Evolutionary conservation across 305 asterid genomes (phyloP), one percentile per base, ranked within the genome.

Genomic region (Solanum hybrid): DNA sequence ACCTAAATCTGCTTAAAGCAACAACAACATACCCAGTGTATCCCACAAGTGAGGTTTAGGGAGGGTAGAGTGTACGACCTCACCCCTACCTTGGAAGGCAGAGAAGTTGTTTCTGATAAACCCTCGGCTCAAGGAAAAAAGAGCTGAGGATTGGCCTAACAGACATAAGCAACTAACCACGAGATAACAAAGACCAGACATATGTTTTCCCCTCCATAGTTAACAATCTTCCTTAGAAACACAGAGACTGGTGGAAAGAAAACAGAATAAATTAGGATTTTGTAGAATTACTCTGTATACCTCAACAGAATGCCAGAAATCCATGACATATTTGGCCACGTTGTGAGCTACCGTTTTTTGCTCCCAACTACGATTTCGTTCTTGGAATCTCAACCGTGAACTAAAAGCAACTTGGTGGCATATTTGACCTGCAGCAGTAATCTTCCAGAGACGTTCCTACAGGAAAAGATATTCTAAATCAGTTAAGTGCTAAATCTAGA

Each of bases 381-480:
- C 87, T 87, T 81, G 86, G 56, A 89, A 87, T 87, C 90, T 87
- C 66, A 89, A 87, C 88, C 81, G 88, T 12, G 90, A 80, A 82
- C 24, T 56, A 81, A 86, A 90, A 51, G 92, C 90, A 89, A 66
- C 91, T 46, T 34, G 90, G 36, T 80, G 87, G 88, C 88, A 72
- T 82, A 91, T 35, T 79, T 89, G 90, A 79, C 88, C 89, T 11
- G 92, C 91, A 71, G 92, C 91, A 32, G 91, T 89, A 22, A 86
- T 89, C 87, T 91, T 91, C 92, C 92, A 91, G 66, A 86, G 91
- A 66, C 92, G 92, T 76, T 91, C 92, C 92, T 91, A 91, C 75
- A 92, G 66, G 66, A 87, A 87, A 84, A 75, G 46, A 82, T 66
- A 32, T 20, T 60, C 89, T 87, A 87, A 90, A 87, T 88, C 35